Base-by-base conservation (phyloP, 305 asterid genomes). In the Fraxinus dipetala region DNA sequence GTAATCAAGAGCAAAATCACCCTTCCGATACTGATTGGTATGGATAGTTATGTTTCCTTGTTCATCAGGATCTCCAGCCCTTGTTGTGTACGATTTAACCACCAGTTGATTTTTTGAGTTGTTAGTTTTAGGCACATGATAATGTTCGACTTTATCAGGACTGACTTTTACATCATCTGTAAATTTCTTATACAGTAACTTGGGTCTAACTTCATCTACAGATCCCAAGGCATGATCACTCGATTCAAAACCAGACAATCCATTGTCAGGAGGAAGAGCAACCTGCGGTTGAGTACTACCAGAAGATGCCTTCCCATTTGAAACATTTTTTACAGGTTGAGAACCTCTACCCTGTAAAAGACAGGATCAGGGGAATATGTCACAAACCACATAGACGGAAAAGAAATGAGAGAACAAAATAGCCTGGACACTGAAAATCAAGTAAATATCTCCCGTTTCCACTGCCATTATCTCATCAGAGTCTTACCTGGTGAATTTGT, bases 61-160 rank as follows among this genome's bases (percentile, higher is more conserved):
- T 43, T 85, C 85, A 88, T 96, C 97, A 18, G 90, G 89, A 82
- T 86, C 87, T 88, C 97, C 98, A 5, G 95, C 98, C 83, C 86
- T 90, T 24, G 90, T 87, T 6, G 96, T 88, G 85, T 89, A 91
- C 61, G 98, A 96, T 89, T 87, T 90, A 78, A 93, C 97, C 75
- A 86, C 86, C 84, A 93, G 84, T 65, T 90, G 89, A 75, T 83
- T 87, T 84, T 86, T 91, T 35, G 85, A 78, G 77, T 88, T 94
- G 83, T 86, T 87, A 76, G 70, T 74, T 56, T 89, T 88, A 26
- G 90, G 85, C 38, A 82, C 93, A 74, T 43, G 86, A 84, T 82
- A 87, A 78, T 82, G 94, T 76, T 86, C 98, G 75, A 26, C 80
- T 35, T 83, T 79, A 75, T 88, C 96, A 76, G 88, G 85, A 54